These are phyloP conservation scores for Boletales sp. DNA, from an alignment of 768 basidiomycete genomes.

Conservation along the genomic window DNA sequence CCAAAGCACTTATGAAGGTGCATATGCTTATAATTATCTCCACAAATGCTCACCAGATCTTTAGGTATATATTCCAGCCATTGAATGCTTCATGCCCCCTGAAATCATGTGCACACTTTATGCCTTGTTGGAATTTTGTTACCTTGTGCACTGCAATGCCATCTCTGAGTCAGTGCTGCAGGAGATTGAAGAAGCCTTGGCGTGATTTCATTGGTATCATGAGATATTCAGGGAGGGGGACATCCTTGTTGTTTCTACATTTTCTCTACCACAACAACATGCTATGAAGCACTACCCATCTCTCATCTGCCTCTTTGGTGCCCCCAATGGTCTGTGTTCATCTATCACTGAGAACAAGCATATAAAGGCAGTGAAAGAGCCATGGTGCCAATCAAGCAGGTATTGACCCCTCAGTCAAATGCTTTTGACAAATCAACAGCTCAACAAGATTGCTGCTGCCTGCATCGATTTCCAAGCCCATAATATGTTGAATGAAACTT, in stretches of 20 bases:
- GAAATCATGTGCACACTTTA: constrained; percentile 14
- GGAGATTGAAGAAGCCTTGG: constrained; percentile 16
- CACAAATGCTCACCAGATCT: not conserved
- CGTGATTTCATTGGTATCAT: constrained; percentile 18
- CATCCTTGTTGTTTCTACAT: constrained; percentile 9
- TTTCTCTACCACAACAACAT: constrained; percentile 32
- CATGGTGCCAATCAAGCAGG: not conserved
- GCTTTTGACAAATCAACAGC: not conserved
- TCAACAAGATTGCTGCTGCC: not conserved
- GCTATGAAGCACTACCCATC: constrained; percentile 26
- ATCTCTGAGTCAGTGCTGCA: constrained; percentile 18
- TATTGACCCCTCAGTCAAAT: not conserved
- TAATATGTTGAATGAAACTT: not conserved
- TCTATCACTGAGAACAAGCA: not conserved
- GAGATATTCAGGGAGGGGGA: constrained; percentile 11
- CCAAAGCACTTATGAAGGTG: constrained; percentile 38
- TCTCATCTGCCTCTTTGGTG: not conserved
- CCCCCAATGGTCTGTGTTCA: not conserved
- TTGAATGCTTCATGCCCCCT: constrained; percentile 17
- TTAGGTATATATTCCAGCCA: constrained; percentile 27
- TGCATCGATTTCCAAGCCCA: not conserved
- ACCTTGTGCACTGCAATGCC: constrained; percentile 20
- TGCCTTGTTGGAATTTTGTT: constrained; percentile 31
- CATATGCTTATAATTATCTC: not conserved
- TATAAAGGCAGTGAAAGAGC: too few relatives aligned